These are phyloP conservation scores for Phytophthora europaea DNA, from an alignment of 352 stramenopile genomes.

Conservation along the genomic window DNA sequence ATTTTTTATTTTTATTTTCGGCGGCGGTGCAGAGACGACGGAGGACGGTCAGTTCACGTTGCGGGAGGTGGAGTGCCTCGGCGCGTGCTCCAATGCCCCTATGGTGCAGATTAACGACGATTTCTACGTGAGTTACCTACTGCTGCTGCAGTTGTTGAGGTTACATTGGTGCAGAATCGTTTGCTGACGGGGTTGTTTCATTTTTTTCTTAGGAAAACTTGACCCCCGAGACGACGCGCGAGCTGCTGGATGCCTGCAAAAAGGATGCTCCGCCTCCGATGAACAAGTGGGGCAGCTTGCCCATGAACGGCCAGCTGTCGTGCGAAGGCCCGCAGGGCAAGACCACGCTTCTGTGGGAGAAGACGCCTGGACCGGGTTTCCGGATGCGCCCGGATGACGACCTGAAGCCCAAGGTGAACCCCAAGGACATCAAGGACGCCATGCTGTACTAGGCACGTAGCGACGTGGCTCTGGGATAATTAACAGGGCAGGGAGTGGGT, in stretches of 20 bases:
- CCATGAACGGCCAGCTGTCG: conserved; percentile 99
- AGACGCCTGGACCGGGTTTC: conserved; percentile 86
- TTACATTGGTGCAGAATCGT: background rate
- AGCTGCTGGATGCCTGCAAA: conserved; percentile 98
- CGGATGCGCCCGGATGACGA: conserved; percentile 93
- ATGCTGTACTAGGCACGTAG: conserved; percentile 84
- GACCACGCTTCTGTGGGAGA: conserved; percentile 92
- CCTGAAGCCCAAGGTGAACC: conserved; percentile 95
- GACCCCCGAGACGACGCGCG: conserved; percentile 97
- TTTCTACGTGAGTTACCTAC: conserved; percentile 81
- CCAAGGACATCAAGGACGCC: conserved; percentile 92
- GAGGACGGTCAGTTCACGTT: conserved; percentile 93
- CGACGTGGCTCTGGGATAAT: conserved; percentile 27
- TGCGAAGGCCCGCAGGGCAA: conserved; percentile 98
- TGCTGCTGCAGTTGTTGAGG: background rate
- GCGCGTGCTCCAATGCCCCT: conserved; percentile 98
- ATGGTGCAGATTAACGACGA: conserved; percentile 99
- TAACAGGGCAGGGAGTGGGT: conserved; percentile 24
- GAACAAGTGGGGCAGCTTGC: conserved; percentile 98
- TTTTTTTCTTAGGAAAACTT: conserved; percentile 94
- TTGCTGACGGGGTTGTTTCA: conserved; percentile 11
- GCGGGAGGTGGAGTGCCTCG: conserved; percentile 99
- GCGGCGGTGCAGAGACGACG: conserved; percentile 72
- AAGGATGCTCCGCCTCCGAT: conserved; percentile 93
- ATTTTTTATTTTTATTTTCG: background rate